phyloP scores from a whole-genome alignment of 176 grass and related monocot species.

The Saccharum officinarum region DNA sequence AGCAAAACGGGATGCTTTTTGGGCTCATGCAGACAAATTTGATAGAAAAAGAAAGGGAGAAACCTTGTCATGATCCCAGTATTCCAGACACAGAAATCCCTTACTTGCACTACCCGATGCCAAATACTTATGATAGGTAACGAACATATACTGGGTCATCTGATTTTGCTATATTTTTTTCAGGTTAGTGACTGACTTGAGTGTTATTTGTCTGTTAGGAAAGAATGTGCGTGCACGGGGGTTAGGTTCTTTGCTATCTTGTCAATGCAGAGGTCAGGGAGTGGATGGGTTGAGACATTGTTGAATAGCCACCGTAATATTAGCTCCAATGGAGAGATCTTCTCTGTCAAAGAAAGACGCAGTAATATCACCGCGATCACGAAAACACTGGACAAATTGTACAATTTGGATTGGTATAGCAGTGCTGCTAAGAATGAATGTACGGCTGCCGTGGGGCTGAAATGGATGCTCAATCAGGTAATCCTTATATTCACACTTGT shows the following conservation, averaged over 20 bases:
- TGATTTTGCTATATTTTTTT: background rate
- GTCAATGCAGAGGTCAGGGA: constrained; percentile 97
- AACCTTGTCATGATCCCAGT: constrained; percentile 47
- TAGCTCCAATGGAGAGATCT: constrained; percentile 95
- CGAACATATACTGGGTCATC: background rate
- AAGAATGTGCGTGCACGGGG: constrained; percentile 81
- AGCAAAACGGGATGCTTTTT: constrained; percentile 74
- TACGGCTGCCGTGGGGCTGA: constrained; percentile 76
- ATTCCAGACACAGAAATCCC: constrained; percentile 54
- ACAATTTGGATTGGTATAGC: constrained; percentile 96
- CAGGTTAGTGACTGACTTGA: background rate
- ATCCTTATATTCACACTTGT: background rate
- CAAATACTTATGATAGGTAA: constrained; percentile 86
- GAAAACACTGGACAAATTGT: constrained; percentile 68
- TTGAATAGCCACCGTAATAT: constrained; percentile 90
- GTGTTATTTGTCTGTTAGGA: constrained; percentile 55
- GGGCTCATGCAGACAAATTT: constrained; percentile 53
- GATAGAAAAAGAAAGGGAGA: constrained; percentile 51
- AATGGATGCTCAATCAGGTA: constrained; percentile 99
- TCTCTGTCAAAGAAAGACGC: constrained; percentile 80
- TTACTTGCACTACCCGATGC: constrained; percentile 75
- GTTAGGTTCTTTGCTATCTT: constrained; percentile 94
- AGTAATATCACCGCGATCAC: constrained; percentile 66
- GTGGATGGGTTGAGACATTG: constrained; percentile 93
- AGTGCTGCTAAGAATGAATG: constrained; percentile 98